phyloP scores from a whole-genome alignment of 1,139 yeast genomes.

The Candida glucosophila region DNA sequence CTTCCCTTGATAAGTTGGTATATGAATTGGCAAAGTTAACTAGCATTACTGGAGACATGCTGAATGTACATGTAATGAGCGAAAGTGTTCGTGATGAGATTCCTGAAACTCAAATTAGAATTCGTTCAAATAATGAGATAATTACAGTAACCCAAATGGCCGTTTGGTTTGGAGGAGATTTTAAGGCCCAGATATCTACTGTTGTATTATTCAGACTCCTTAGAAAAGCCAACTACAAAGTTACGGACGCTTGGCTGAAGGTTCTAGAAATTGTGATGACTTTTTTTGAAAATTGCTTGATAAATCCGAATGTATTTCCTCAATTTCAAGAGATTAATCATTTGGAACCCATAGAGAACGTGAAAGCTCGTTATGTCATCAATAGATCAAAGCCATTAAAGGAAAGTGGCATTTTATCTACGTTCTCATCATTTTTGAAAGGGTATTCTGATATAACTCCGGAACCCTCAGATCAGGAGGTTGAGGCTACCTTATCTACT shows the following conservation, averaged over 20 bases:
- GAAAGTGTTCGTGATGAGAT: slow-evolving; percentile 36
- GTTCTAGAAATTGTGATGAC: slow-evolving; percentile 53
- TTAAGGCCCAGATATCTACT: slow-evolving; percentile 84
- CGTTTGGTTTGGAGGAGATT: slow-evolving; percentile 80
- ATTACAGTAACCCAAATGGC: slow-evolving; percentile 75
- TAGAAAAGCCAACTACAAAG: slow-evolving; percentile 44
- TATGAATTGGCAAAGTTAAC: slow-evolving; percentile 58
- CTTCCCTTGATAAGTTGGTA: slow-evolving; percentile 58
- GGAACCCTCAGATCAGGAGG: slow-evolving; percentile 89
- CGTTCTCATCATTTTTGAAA: slow-evolving; percentile 85
- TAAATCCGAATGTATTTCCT: slow-evolving; percentile 57
- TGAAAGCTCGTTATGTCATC: slow-evolving; percentile 58
- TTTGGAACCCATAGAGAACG: slow-evolving; percentile 47
- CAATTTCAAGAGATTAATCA: slow-evolving; percentile 53
- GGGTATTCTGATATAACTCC: slow-evolving; percentile 80
- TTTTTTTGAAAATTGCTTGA: slow-evolving; percentile 64
- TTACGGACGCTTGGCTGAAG: slow-evolving; percentile 51
- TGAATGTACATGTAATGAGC: slow-evolving; percentile 13
- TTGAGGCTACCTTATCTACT: slow-evolving; percentile 76
- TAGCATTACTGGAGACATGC: slow-evolving; percentile 28
- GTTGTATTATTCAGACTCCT: slow-evolving; percentile 78
- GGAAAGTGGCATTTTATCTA: slow-evolving; percentile 72
- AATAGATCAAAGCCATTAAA: slow-evolving; percentile 53
- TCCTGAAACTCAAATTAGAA: slow-evolving; percentile 40
- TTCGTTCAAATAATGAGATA: slow-evolving; percentile 42